A percentile compares a stretch with the other conserved stretches of the same genome.
Evolutionary conservation across 192 early-diverging fungal genomes (phyloP).

Genomic region (Phlyctochytrium planicorne): DNA sequence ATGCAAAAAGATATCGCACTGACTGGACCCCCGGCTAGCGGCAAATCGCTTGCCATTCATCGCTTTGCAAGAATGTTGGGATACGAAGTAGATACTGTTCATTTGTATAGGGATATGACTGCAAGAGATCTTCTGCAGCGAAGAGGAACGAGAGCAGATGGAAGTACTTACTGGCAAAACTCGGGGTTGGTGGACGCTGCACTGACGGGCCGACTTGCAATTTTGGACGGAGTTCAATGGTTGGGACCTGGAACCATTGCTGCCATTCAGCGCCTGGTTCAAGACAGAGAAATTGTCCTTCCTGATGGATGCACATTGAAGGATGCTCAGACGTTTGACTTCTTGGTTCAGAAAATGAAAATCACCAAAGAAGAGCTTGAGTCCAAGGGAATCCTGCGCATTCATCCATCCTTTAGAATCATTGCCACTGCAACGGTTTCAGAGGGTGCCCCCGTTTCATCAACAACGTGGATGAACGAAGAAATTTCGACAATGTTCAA

Average conservation of each 20-base stretch:
- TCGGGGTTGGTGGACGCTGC: constrained; percentile 72
- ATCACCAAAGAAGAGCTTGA: constrained; percentile 50
- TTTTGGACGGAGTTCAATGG: constrained; percentile 73
- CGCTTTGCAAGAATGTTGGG: constrained; percentile 58
- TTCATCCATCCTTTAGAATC: constrained; percentile 76
- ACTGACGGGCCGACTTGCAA: constrained; percentile 66
- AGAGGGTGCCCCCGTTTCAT: constrained; percentile 35
- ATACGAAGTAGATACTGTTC: constrained; percentile 68
- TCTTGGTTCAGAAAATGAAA: constrained; percentile 46
- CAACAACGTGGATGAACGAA: constrained; percentile 66
- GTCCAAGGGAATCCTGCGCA: constrained; percentile 49
- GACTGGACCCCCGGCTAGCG: constrained; percentile 71
- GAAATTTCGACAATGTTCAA: constrained; percentile 73
- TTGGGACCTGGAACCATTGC: constrained; percentile 70
- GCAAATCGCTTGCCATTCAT: constrained; percentile 67
- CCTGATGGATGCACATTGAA: constrained; percentile 67
- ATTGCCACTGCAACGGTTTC: constrained; percentile 62
- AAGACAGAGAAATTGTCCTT: constrained; percentile 67
- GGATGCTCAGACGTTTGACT: constrained; percentile 52
- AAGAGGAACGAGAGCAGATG: constrained; percentile 64
- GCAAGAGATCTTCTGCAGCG: constrained; percentile 76
- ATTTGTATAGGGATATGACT: constrained; percentile 77
- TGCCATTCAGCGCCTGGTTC: constrained; percentile 61
- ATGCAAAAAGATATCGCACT: constrained; percentile 61
- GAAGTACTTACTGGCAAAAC: constrained; percentile 75